These are phyloP conservation scores for Phytopythium chamaehyphon DNA, from an alignment of 352 stramenopile species.

Conservation along the genomic window DNA sequence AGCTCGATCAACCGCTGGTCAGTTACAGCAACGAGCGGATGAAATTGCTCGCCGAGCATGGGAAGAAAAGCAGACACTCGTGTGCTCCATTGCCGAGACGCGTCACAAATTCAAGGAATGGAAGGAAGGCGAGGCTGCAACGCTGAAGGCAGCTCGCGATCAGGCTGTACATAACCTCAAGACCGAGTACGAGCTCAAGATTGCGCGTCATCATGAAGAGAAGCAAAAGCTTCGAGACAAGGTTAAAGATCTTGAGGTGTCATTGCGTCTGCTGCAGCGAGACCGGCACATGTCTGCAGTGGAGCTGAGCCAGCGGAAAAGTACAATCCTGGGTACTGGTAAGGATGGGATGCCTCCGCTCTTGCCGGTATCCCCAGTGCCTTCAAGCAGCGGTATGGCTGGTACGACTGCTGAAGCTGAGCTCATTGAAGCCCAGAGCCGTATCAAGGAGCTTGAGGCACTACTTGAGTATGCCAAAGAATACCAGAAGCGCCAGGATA, in stretches of 20 bases:
- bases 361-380: constrained; percentile 10
- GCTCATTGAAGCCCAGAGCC: constrained; percentile 50
- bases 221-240: constrained; percentile 72
- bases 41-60: constrained; percentile 30
- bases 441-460: constrained; percentile 53
- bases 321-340: constrained; percentile 33
- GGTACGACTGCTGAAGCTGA: constrained; percentile 45
- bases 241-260: constrained; percentile 69
- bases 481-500: constrained; percentile 52
- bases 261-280: constrained; percentile 54
- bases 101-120: constrained; percentile 62
- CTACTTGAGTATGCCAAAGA: constrained; percentile 53
- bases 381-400: constrained; percentile 2
- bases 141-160: constrained; percentile 42
- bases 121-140: constrained; percentile 48
- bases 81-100: constrained; percentile 48
- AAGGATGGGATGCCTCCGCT: neutral
- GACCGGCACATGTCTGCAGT: constrained; percentile 52
- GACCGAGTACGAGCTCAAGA: constrained; percentile 66
- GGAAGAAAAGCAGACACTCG: constrained; percentile 51
- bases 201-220: constrained; percentile 60
- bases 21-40: constrained; percentile 13
- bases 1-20: constrained; percentile 10
- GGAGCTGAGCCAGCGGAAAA: constrained; percentile 61
- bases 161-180: constrained; percentile 49